Conservation (phyloP, 202 grass and related monocot species). For the Digitaria exilis region DNA sequence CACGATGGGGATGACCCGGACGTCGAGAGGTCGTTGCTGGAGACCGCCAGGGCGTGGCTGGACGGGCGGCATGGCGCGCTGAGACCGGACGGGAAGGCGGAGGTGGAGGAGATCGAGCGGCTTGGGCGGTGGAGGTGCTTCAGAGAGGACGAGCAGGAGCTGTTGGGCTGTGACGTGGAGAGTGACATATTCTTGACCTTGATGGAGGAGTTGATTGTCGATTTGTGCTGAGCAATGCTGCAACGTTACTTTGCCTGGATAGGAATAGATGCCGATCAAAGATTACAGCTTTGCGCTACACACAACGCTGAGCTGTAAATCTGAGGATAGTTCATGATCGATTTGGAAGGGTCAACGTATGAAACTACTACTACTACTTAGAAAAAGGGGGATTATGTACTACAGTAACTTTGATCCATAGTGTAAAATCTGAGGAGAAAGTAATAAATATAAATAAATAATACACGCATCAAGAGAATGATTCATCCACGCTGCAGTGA, state of each 20-base stretch:
- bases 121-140: constrained; percentile 58
- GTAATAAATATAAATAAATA: too few species aligned
- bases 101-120: constrained; percentile 50
- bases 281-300: background rate
- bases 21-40: background rate
- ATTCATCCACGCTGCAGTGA: background rate
- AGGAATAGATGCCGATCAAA: background rate
- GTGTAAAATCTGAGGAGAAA: background rate
- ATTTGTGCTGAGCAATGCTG: constrained; percentile 1
- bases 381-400: too few species aligned
- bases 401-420: background rate
- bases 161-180: constrained; percentile 42
- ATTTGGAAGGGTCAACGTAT: background rate
- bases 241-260: background rate
- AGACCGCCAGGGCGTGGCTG: constrained; percentile 51
- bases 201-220: constrained; percentile 51
- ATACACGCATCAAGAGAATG: too few species aligned
- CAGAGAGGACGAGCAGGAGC: constrained; percentile 34
- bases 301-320: background rate
- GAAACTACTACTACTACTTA: too few species aligned
- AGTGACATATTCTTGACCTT: constrained; percentile 42
- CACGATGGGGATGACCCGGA: background rate
- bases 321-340: background rate
- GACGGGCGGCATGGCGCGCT: background rate
- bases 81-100: constrained; percentile 3